Percentiles rank a stretch among this genome's conserved stretches.
Evolutionary conservation across 495 filamentous ascomycete genomes (phyloP).

Genomic region (Xylaria intraflava): DNA sequence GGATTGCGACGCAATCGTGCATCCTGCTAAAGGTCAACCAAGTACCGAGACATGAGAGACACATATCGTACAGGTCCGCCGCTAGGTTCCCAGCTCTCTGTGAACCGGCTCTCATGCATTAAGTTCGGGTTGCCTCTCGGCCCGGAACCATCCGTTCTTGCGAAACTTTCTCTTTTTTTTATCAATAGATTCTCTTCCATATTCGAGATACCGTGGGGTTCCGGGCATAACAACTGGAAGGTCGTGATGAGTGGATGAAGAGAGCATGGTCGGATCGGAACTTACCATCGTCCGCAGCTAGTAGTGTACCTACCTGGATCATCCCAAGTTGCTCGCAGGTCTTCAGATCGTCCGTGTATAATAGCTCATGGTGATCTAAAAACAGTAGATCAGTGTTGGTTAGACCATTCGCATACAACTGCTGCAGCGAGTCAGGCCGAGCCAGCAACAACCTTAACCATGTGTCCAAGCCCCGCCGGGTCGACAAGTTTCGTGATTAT

Average conservation of each 20-base stretch:
- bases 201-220: conserved; percentile 67
- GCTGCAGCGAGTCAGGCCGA: conserved; percentile 52
- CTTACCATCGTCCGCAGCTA: conserved; percentile 62
- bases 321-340: conserved; percentile 61
- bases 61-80: conserved; percentile 46
- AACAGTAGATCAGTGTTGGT: conserved; percentile 60
- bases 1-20: conserved; percentile 52
- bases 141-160: conserved; percentile 26
- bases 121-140: conserved; percentile 62
- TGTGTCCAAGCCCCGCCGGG: conserved; percentile 59
- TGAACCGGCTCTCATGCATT: conserved; percentile 58
- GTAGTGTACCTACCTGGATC: conserved; percentile 52
- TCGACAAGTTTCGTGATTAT: conserved; percentile 56
- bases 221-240: conserved; percentile 55
- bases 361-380: conserved; percentile 68
- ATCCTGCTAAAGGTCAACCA: conserved; percentile 46
- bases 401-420: conserved; percentile 49
- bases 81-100: conserved; percentile 61
- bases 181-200: conserved; percentile 49
- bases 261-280: neutral
- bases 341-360: conserved; percentile 65
- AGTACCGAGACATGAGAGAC: neutral
- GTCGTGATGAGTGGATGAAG: neutral
- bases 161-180: conserved; percentile 41
- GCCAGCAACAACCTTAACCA: conserved; percentile 62